phyloP scores from a whole-genome alignment of 768 basidiomycete species.

The Galerina marginata region DNA sequence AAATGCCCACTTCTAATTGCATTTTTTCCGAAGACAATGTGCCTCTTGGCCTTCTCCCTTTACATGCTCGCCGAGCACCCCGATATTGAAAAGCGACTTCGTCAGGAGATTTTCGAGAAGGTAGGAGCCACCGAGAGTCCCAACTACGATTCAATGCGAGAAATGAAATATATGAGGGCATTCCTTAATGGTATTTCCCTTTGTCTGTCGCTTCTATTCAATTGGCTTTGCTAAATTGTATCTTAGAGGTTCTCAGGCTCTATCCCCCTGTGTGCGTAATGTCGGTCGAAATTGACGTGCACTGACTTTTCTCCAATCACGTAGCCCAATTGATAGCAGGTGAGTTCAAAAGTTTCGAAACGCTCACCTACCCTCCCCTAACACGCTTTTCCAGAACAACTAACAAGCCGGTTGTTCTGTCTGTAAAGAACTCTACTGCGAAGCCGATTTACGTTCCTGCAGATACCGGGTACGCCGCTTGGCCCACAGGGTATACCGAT shows the following conservation, averaged over 20 bases:
- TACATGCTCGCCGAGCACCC: slow-evolving; percentile 52
- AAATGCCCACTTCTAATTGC: neutral
- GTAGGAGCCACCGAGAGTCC: slow-evolving; percentile 43
- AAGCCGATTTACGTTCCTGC: slow-evolving; percentile 30
- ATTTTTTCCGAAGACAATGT: slow-evolving; percentile 37
- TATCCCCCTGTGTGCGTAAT: slow-evolving; percentile 38
- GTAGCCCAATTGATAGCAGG: slow-evolving; percentile 14
- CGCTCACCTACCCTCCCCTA: neutral
- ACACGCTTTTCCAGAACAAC: neutral
- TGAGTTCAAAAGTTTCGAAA: neutral
- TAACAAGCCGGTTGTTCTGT: slow-evolving; percentile 15
- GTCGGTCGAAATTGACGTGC: neutral
- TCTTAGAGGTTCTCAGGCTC: slow-evolving; percentile 47
- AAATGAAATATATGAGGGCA: slow-evolving; percentile 45
- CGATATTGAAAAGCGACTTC: slow-evolving; percentile 39
- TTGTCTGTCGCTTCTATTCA: neutral
- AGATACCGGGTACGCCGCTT: slow-evolving; percentile 44
- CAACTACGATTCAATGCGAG: slow-evolving; percentile 48
- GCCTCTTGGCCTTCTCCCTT: slow-evolving; percentile 45
- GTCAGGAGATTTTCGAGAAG: slow-evolving; percentile 44
- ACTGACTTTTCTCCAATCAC: neutral
- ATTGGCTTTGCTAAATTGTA: neutral
- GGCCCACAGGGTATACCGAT: neutral
- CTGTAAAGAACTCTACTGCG: slow-evolving; percentile 14
- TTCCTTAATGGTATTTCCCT: slow-evolving; percentile 35